Conservation (phyloP, 306 rosid species). For the Cucurbita pepo region DNA sequence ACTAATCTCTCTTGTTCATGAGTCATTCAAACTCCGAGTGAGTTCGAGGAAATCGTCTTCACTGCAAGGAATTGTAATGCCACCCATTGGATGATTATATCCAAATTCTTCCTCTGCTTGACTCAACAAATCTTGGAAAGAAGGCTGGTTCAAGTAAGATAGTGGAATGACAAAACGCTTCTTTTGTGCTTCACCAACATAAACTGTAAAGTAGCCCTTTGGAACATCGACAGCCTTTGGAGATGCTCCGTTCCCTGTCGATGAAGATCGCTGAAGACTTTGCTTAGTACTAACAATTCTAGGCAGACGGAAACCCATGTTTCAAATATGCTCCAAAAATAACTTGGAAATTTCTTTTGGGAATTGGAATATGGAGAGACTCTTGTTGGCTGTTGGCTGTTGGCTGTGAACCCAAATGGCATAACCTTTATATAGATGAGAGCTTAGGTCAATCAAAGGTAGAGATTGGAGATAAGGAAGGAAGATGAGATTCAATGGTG, state of each 20-base stretch:
- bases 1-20: background rate
- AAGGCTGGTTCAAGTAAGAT: slow-evolving; percentile 17
- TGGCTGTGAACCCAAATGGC: background rate
- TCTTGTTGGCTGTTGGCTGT: background rate
- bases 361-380: background rate
- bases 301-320: slow-evolving; percentile 7
- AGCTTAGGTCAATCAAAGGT: background rate
- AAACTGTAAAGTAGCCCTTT: background rate
- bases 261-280: slow-evolving; percentile 8
- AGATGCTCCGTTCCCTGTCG: background rate
- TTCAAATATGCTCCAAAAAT: background rate
- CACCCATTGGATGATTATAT: slow-evolving; percentile 17
- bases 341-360: background rate
- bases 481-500: background rate
- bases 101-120: slow-evolving; percentile 17
- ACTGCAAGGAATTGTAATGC: slow-evolving; percentile 14
- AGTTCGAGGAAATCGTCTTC: background rate
- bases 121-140: slow-evolving; percentile 8
- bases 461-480: background rate
- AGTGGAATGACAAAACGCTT: slow-evolving; percentile 12
- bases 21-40: background rate
- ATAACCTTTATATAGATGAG: background rate
- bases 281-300: background rate
- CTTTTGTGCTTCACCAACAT: slow-evolving; percentile 3
- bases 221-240: background rate